A percentile compares a stretch with the other conserved stretches of the same genome.
These are phyloP conservation scores for Backusella psychrophila DNA, from an alignment of 192 early-diverging fungal species.

Conservation along the genomic window DNA sequence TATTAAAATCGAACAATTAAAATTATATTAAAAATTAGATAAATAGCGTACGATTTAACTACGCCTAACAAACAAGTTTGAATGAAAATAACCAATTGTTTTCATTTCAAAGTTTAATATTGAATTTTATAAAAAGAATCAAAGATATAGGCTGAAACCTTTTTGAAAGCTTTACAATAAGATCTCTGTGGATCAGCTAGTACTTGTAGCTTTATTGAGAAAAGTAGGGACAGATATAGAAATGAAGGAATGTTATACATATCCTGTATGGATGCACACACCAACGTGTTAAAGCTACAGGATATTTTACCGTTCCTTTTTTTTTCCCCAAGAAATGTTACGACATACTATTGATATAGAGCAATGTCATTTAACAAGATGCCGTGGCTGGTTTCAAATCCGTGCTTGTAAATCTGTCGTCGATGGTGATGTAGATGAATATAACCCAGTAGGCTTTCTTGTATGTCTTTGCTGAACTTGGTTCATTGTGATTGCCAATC, in stretches of 20 bases:
- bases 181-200: neutral
- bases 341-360: no score
- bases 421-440: neutral
- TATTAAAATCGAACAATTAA: neutral
- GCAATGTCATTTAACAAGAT: no score
- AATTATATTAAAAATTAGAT: no score
- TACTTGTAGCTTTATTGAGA: neutral
- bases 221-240: neutral
- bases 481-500: slow-evolving; percentile 28
- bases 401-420: neutral
- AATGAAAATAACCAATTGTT: no score
- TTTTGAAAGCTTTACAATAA: neutral
- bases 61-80: no score
- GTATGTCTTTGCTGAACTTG: neutral
- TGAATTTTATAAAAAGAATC: neutral
- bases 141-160: neutral
- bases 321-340: no score
- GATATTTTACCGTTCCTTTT: no score
- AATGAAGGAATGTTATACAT: neutral
- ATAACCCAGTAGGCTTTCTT: neutral
- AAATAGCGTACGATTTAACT: no score
- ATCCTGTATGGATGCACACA: neutral
- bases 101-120: neutral
- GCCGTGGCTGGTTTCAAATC: neutral
- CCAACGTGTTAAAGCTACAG: no score